A percentile compares a stretch with the other conserved stretches of the same genome.
These are phyloP conservation scores for Sclerotinia trifoliorum DNA, from an alignment of 2,329 filamentous ascomycete genomes.

Conservation along the genomic window DNA sequence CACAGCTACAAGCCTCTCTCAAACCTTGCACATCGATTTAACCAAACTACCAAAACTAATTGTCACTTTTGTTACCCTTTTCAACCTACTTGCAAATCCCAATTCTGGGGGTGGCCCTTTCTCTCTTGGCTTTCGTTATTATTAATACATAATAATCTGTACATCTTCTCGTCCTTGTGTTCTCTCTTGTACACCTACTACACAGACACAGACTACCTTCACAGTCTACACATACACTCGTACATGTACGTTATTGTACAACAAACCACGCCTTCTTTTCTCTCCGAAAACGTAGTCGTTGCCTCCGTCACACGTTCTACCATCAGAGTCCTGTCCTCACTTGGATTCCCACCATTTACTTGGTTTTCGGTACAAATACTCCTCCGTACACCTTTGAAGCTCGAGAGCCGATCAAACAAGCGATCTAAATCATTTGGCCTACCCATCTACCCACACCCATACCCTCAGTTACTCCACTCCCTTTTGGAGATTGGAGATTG, in stretches of 20 bases:
- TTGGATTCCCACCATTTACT: background rate
- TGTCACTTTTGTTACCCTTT: background rate
- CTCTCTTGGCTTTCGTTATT: background rate
- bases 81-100: constrained; percentile 5
- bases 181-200: background rate
- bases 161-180: background rate
- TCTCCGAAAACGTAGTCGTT: background rate
- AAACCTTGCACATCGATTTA: background rate
- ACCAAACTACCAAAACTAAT: background rate
- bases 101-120: constrained; percentile 7
- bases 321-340: background rate
- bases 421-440: background rate
- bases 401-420: background rate
- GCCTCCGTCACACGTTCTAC: background rate
- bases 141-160: background rate
- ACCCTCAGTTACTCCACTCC: background rate
- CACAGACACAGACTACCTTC: background rate
- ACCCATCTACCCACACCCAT: too few relatives aligned
- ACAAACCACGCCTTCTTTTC: background rate
- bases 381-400: background rate
- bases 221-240: background rate
- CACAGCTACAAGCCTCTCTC: background rate
- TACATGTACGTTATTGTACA: background rate
- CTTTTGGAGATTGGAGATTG: background rate
- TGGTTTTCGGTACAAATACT: background rate